Evolutionary conservation across 139 green algal species (phyloP).

Genomic region (Spirogloea muscicola): DNA sequence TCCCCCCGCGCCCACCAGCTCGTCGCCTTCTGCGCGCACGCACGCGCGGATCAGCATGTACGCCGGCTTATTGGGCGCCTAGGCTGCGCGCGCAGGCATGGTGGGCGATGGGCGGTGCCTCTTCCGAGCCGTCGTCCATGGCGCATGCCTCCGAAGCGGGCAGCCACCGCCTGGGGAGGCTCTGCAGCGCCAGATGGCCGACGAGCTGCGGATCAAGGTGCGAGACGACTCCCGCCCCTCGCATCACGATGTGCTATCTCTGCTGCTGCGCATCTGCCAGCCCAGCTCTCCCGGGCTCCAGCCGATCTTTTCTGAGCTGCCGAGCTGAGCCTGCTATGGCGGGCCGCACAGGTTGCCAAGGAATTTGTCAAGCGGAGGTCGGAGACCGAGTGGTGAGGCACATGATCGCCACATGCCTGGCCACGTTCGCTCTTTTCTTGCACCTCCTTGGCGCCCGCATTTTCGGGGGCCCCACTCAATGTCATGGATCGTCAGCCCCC

Average conservation of each 20-base stretch:
- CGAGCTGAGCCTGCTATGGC: background rate
- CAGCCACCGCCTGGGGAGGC: background rate
- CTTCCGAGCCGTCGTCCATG: conserved; percentile 38
- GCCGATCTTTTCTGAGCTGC: too few species aligned
- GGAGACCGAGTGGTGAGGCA: conserved; percentile 37
- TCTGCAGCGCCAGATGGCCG: conserved; percentile 3
- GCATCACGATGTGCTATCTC: too few species aligned
- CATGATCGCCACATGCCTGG: too few species aligned
- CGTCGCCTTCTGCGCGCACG: too few species aligned
- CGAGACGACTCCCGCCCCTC: too few species aligned
- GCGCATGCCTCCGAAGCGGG: background rate
- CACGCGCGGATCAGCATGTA: too few species aligned
- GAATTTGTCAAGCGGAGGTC: conserved; percentile 36
- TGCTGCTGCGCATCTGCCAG: too few species aligned
- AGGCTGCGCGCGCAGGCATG: too few species aligned
- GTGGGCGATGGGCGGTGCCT: conserved; percentile 31
- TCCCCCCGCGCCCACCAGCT: too few species aligned
- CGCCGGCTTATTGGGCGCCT: too few species aligned
- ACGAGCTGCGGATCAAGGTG: conserved; percentile 33
- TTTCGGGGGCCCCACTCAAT: background rate
- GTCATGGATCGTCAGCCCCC: background rate
- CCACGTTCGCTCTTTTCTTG: background rate
- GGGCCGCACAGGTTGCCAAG: conserved; percentile 19
- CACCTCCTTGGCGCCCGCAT: background rate
- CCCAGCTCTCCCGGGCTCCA: too few species aligned